Conservation (phyloP, 2,329 filamentous ascomycete genomes). For the Sporothrix euskadiensis region DNA sequence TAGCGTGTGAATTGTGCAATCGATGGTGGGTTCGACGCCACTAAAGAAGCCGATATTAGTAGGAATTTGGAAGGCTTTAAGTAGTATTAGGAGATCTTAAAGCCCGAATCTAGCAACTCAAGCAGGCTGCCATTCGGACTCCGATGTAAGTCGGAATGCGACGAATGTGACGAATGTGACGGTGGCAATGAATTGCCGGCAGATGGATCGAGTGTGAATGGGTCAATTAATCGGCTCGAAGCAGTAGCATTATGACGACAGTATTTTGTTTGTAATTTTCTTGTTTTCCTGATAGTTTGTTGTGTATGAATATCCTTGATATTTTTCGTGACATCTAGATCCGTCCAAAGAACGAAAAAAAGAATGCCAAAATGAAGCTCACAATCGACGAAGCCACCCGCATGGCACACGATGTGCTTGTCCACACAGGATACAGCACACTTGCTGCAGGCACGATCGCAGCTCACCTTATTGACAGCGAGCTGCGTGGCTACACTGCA, state of each 20-base stretch:
- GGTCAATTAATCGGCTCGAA: no score
- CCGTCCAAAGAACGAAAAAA: neutral
- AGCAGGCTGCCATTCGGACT: neutral
- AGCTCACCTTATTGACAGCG: conserved; percentile 1
- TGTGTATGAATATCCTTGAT: neutral
- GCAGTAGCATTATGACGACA: neutral
- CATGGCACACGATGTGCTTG: neutral
- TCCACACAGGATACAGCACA: neutral
- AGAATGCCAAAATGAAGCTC: neutral
- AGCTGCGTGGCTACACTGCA: neutral
- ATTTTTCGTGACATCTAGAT: neutral
- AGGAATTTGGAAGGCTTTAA: no score
- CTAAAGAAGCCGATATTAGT: neutral
- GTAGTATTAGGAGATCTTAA: neutral
- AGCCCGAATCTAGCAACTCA: neutral
- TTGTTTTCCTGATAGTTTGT: no score
- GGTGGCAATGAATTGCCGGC: no score
- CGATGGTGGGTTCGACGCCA: neutral
- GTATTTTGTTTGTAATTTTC: no score
- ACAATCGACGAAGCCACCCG: neutral
- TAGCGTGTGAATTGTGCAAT: neutral
- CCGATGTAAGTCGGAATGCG: neutral
- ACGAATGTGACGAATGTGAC: no score
- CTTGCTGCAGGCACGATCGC: neutral
- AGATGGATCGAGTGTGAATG: neutral